Evolutionary conservation across 2,329 filamentous ascomycete genomes (phyloP).

Genomic region (Harringtonia lauricola): DNA sequence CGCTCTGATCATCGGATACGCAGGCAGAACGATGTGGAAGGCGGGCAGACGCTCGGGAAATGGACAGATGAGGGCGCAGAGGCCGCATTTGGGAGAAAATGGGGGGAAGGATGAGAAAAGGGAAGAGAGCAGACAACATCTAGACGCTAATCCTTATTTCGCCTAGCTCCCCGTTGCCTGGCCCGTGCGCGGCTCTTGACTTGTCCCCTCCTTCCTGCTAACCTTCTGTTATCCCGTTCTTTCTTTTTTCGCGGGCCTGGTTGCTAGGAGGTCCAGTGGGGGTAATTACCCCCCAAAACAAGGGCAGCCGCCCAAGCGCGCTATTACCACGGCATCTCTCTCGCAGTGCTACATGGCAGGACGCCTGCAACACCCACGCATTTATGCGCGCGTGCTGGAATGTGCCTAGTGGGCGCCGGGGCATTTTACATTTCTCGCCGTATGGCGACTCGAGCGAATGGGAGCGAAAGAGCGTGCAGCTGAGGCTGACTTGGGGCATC

Average conservation of each 20-base stretch:
- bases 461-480: neutral
- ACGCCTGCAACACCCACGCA: no score
- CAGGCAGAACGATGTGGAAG: neutral
- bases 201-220: slow-evolving; percentile 7
- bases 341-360: no score
- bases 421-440: no score
- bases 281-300: no score
- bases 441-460: neutral
- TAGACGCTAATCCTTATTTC: slow-evolving; percentile 6
- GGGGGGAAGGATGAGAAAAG: slow-evolving; percentile 8
- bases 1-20: neutral
- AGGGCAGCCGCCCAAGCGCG: no score
- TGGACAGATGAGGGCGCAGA: slow-evolving; percentile 4
- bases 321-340: neutral
- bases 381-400: no score
- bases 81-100: slow-evolving; percentile 7
- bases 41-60: neutral
- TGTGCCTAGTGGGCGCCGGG: no score
- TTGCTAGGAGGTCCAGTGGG: neutral
- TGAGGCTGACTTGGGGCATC: slow-evolving; percentile 5
- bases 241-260: neutral
- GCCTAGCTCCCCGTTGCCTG: slow-evolving; percentile 10
- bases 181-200: slow-evolving; percentile 9
- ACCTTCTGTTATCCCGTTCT: slow-evolving; percentile 1
- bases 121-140: slow-evolving; percentile 7